Percentiles rank a stretch among this genome's conserved stretches.
phyloP scores from a whole-genome alignment of 73 alveolate genomes.

The Tetrahymena borealis region DNA sequence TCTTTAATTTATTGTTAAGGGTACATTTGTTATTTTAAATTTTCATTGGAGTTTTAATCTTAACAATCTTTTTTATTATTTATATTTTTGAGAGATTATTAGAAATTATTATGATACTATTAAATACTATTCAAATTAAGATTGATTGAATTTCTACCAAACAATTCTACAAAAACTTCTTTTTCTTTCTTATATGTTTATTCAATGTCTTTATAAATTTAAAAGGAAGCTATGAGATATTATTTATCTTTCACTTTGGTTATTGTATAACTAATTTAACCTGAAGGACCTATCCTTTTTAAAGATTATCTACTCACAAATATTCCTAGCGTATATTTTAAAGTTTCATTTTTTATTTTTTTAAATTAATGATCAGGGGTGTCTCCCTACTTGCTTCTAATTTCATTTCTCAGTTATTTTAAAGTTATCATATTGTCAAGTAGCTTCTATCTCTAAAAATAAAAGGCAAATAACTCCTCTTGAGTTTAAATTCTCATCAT shows the following conservation, averaged over 20 bases:
- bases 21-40: no score
- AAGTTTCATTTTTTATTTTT: not conserved
- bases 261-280: not conserved
- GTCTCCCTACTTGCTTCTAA: not conserved
- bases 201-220: not conserved
- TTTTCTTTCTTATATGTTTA: not conserved
- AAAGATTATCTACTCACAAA: not conserved
- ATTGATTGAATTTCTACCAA: not conserved
- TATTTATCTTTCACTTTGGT: not conserved
- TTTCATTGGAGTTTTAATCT: no score
- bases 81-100: no score
- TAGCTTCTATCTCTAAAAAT: not conserved
- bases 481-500: not conserved
- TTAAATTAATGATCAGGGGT: not conserved
- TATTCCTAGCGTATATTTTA: not conserved
- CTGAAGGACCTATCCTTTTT: not conserved
- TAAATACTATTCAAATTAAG: no score
- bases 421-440: not conserved
- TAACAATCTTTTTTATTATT: no score
- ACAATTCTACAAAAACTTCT: not conserved
- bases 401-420: not conserved
- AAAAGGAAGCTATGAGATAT: not conserved
- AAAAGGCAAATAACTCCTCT: not conserved
- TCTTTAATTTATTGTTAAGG: no score
- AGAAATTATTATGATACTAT: no score